phyloP scores from a whole-genome alignment of 768 basidiomycete genomes.

The Ramaria rubella region DNA sequence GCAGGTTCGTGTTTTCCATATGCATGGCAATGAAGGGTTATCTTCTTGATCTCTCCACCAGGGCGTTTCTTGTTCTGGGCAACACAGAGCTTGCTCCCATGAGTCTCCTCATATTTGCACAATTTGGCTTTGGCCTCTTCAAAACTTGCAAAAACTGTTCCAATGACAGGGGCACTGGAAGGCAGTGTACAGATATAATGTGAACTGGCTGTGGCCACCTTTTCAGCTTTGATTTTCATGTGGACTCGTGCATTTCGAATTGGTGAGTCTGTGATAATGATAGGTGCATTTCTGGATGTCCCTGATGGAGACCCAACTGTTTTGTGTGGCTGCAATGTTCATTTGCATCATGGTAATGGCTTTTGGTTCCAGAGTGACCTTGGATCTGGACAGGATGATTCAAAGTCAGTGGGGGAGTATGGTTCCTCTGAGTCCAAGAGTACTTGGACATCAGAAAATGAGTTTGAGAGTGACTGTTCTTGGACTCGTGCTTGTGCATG shows the following conservation, averaged over 20 bases:
- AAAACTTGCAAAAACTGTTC: not conserved
- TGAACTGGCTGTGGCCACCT: not conserved
- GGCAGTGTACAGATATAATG: not conserved
- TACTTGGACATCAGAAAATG: too few species aligned
- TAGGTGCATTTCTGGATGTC: not conserved
- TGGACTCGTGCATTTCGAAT: not conserved
- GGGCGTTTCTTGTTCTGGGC: too few species aligned
- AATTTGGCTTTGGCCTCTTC: too few species aligned
- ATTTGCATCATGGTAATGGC: too few species aligned
- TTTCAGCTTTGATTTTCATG: not conserved
- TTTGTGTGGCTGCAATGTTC: too few species aligned
- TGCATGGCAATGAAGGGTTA: slow-evolving; percentile 18
- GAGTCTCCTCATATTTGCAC: not conserved
- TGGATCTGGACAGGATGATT: too few species aligned
- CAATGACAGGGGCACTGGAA: not conserved
- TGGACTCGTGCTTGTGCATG: too few species aligned
- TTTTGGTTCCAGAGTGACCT: too few species aligned
- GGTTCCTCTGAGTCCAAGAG: too few species aligned
- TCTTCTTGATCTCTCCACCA: slow-evolving; percentile 10
- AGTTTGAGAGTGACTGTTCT: too few species aligned
- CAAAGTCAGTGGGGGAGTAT: too few species aligned
- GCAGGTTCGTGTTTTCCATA: slow-evolving; percentile 12
- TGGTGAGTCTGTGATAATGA: not conserved
- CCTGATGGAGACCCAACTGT: too few species aligned
- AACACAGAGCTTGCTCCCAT: not conserved